These are phyloP conservation scores for Podospora appendiculata DNA, from an alignment of 495 filamentous ascomycete genomes.

Conservation along the genomic window DNA sequence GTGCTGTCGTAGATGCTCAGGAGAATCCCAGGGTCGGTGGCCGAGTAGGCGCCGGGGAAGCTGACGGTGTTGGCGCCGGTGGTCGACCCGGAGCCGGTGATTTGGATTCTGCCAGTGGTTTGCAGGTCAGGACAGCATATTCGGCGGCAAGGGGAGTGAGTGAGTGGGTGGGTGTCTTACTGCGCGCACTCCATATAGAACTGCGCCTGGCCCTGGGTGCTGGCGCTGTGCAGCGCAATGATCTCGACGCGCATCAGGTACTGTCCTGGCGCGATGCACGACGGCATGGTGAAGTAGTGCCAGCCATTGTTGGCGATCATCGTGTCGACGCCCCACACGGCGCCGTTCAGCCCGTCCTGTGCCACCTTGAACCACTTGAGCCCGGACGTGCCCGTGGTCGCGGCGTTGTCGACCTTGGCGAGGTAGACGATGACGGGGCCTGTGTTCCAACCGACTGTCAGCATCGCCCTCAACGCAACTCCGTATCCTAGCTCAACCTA, in stretches of 20 bases:
- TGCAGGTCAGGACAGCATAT: too few relatives aligned
- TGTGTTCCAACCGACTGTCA: too few relatives aligned
- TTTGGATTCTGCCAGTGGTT: constrained; percentile 17
- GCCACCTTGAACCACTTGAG: constrained; percentile 49
- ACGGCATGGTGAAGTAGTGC: constrained; percentile 40
- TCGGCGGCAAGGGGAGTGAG: too few relatives aligned
- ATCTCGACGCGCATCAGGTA: constrained; percentile 46
- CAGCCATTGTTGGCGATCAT: constrained; percentile 44
- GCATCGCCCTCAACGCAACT: too few relatives aligned
- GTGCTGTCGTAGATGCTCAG: constrained; percentile 38
- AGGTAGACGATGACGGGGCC: constrained; percentile 47
- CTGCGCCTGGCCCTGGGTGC: constrained; percentile 30
- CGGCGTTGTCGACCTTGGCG: constrained; percentile 43
- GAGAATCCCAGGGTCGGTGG: constrained; percentile 40
- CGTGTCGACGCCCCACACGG: constrained; percentile 43
- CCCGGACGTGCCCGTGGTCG: constrained; percentile 32
- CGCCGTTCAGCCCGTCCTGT: constrained; percentile 39
- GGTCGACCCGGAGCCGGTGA: constrained; percentile 28
- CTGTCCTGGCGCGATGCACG: constrained; percentile 39
- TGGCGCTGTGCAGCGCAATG: constrained; percentile 42
- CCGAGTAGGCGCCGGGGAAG: constrained; percentile 42
- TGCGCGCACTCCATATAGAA: constrained; percentile 47
- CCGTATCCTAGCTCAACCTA: too few relatives aligned
- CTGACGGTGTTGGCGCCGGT: constrained; percentile 26
- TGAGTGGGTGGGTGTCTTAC: too few relatives aligned